phyloP scores from a whole-genome alignment of 108 stramenopile species.

The Fistulifera pelliculosa region DNA sequence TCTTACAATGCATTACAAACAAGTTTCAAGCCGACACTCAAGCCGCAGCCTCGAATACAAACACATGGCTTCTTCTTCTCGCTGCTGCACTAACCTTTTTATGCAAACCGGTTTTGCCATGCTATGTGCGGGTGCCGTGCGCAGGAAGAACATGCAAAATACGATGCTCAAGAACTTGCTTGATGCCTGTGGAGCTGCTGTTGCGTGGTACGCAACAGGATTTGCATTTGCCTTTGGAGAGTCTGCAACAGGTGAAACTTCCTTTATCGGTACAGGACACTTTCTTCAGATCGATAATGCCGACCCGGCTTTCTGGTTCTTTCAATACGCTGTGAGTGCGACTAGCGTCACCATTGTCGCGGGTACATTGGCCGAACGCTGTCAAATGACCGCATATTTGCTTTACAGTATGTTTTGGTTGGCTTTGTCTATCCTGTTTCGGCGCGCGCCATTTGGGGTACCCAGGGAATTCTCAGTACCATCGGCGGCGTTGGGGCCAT shows the following conservation, averaged over 20 bases:
- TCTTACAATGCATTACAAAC: not conserved
- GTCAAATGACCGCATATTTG: constrained; percentile 67
- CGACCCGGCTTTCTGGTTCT: constrained; percentile 69
- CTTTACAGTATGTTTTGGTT: constrained; percentile 52
- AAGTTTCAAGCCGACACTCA: not conserved
- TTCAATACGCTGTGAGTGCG: constrained; percentile 79
- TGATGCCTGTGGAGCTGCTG: constrained; percentile 75
- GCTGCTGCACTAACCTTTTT: constrained; percentile 60
- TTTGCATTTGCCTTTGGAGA: constrained; percentile 76
- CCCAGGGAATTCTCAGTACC: constrained; percentile 48
- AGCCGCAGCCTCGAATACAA: not conserved
- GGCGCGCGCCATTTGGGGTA: constrained; percentile 60
- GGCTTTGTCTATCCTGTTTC: constrained; percentile 78
- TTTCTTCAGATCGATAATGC: constrained; percentile 55
- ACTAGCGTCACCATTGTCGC: too few species aligned
- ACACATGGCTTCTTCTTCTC: not conserved
- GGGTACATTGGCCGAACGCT: constrained; percentile 87
- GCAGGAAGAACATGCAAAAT: constrained; percentile 81
- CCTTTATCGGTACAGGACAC: constrained; percentile 50
- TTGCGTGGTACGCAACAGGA: constrained; percentile 67
- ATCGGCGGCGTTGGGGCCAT: constrained; percentile 52
- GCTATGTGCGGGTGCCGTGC: constrained; percentile 74
- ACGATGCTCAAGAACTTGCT: constrained; percentile 84
- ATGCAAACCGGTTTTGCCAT: constrained; percentile 85
- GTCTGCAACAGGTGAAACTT: constrained; percentile 1